Base-by-base conservation (phyloP, 345 rosid genomes). In the Gossypium anomalum region DNA sequence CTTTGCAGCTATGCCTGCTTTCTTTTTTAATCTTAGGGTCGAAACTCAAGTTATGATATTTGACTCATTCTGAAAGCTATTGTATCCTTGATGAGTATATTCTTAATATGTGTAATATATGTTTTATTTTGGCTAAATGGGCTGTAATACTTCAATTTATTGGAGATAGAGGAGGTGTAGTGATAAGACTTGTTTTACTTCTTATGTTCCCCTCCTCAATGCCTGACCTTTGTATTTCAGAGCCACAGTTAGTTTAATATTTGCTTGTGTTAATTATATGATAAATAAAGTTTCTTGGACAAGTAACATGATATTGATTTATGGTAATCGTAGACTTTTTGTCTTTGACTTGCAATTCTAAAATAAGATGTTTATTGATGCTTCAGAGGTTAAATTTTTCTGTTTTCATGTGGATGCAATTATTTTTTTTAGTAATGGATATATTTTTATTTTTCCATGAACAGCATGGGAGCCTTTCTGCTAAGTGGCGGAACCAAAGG, bases 401-500 rank as follows among this genome's bases (percentile, higher is more conserved):
- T 16, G 27, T 29, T 74, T 47, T 17, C 41, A 9, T 41, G 43
- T 14, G 52, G 11, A 61, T 25, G 14, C 44, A 27, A 49, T 51
- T 47, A 17, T 68, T 75, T 75, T 19, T 45, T 34, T 47, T 27
- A 25, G 13, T 83, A 45, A 72, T 68, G 58, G 12, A 53, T 70
- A 16, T 67, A 55, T 77, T 3, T 48, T 65, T 75, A 41, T 67
- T 17, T 72, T 62, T 22, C 17, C 25, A 19, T 80, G 55, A 48
- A 62, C 96, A 95, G 99, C 79, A 95, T 95, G 97, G 98, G 96
- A 47, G 98, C 99, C 59, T 95, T 95, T 88, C 82, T 95, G 82
- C 97, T 95, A 27, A 89, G 97, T 82, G 99, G 94, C 17, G 99
- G 99, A 74, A 88, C 99, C 83, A 95, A 88, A 87, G 98, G 99